Conservation (phyloP, 192 early-diverging fungal genomes). For the Anaeromyces robustus region DNA sequence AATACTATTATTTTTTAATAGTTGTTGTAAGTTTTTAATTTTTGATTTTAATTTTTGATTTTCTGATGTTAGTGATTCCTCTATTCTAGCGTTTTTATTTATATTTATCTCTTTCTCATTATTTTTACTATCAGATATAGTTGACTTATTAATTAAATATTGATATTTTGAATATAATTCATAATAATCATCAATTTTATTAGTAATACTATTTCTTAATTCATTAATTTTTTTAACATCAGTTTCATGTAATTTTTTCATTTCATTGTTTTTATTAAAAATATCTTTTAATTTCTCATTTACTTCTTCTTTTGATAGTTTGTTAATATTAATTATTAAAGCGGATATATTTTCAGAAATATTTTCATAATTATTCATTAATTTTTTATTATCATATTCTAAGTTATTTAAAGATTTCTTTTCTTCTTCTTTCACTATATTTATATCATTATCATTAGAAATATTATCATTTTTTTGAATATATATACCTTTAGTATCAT, state of each 20-base stretch:
- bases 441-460: no score
- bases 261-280: background rate
- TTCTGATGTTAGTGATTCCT: background rate
- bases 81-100: background rate
- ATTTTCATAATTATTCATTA: background rate
- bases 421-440: no score
- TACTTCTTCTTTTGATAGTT: background rate
- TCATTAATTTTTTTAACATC: background rate
- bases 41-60: background rate
- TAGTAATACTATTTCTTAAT: background rate
- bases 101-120: no score
- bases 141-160: background rate
- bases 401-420: no score
- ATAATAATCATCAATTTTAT: background rate
- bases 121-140: background rate
- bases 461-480: no score
- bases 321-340: background rate
- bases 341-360: background rate
- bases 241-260: background rate
- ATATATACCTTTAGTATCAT: no score
- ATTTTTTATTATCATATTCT: background rate
- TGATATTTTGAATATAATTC: background rate
- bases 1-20: background rate
- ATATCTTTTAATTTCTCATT: background rate
- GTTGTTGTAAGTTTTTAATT: background rate